Conservation (phyloP, 345 rosid genomes). For the Brassica carinata region DNA sequence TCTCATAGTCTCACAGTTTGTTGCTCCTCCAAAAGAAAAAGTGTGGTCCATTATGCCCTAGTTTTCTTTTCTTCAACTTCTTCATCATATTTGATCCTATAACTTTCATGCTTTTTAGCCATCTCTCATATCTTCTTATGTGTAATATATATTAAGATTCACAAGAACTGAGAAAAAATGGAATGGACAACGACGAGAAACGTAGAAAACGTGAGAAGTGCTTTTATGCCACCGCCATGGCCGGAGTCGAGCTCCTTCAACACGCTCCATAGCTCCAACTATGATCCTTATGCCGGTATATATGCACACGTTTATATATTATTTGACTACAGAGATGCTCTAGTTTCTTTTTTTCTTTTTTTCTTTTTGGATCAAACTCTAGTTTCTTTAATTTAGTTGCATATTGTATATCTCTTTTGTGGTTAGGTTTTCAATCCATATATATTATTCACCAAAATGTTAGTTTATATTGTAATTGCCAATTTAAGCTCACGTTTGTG, state of each 20-base stretch:
- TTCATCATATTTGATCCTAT: background rate
- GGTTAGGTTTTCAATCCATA: background rate
- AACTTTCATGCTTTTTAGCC: background rate
- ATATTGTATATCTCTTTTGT: background rate
- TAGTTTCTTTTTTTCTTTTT: background rate
- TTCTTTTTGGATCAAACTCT: no score
- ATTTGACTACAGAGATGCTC: background rate
- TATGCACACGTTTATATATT: background rate
- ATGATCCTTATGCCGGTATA: conserved; percentile 75
- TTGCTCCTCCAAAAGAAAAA: background rate
- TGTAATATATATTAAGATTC: conserved; percentile 8
- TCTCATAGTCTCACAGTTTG: conserved; percentile 6
- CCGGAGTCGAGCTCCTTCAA: conserved; percentile 48
- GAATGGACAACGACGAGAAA: conserved; percentile 33
- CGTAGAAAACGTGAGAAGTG: conserved; percentile 35
- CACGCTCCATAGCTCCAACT: conserved; percentile 62
- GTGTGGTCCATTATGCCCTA: conserved; percentile 40
- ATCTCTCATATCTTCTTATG: conserved; percentile 11
- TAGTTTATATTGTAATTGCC: background rate
- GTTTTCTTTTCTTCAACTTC: background rate
- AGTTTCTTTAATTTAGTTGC: background rate
- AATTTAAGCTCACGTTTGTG: background rate
- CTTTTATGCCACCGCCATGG: conserved; percentile 36
- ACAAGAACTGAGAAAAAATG: conserved; percentile 15
- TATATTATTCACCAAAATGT: background rate